Evolutionary conservation across 176 grass and related monocot species (phyloP), one percentile per base, ranked within the genome.

Genomic region (Juncus inflexus): DNA sequence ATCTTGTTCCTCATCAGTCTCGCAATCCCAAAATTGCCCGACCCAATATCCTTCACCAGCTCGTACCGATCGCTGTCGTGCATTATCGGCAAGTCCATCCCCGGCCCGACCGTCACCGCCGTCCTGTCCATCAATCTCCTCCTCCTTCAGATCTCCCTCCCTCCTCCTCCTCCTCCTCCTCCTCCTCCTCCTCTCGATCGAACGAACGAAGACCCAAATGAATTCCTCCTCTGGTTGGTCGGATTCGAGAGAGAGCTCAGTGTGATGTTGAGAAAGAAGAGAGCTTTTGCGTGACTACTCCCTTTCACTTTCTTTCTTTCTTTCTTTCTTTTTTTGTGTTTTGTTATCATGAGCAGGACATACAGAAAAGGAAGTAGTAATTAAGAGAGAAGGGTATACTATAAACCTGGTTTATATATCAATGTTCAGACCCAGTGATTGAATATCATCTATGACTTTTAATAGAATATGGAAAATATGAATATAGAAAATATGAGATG

Each of bases 1-100:
- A 69, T 77, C 55, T 83, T 83, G 76, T 80, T 87, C 37, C 82
- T 83, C 90, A 95, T 95, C 40, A 95, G 82, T 0, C 90, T 70
- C 42, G 90, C 82, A 35, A 89, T 78, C 60, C 85, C 90, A 67
- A 95, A 95, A 80, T 95, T 95, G 52, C 90, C 85, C 9, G 90
- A 89, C 37, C 85, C 90, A 65, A 95, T 95, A 75, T 95, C 79
- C 38, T 66, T 71, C 57, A 95, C 85, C 10, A 95, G 85, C 74
- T 95, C 90, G 73, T 95, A 95, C 3, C 90, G 82, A 76, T 95
- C 90, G 65, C 90, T 76, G 69, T 95, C 85, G 86, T 86, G 90
- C 90, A 95, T 95, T 78, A 95, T 95, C 10, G 85, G 90, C 85
- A 89, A 74, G 76, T 95, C 90, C 90, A 95, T 89, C 12, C 82